These are phyloP conservation scores for Pseudogymnoascus sp. DNA, from an alignment of 2,329 filamentous ascomycete genomes.

Conservation along the genomic window DNA sequence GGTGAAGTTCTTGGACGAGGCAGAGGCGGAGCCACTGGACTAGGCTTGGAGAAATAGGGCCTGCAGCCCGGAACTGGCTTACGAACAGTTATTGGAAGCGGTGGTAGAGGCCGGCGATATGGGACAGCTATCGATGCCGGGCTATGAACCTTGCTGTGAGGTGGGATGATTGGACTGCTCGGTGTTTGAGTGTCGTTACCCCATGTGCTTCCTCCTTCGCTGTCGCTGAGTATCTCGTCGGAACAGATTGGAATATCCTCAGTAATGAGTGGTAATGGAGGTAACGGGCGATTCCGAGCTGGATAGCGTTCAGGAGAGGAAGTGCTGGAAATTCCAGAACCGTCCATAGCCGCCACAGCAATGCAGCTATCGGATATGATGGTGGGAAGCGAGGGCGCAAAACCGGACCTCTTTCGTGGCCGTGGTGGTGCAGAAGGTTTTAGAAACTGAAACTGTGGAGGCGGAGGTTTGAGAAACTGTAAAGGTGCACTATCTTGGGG, in stretches of 20 bases:
- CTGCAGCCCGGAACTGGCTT: background rate
- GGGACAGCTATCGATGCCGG: background rate
- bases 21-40: background rate
- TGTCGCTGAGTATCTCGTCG: background rate
- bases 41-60: background rate
- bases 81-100: background rate
- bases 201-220: background rate
- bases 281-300: background rate
- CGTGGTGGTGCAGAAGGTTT: background rate
- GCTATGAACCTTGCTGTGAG: background rate
- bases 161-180: background rate
- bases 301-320: background rate
- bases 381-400: background rate
- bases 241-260: background rate
- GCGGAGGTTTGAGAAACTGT: background rate
- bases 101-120: background rate
- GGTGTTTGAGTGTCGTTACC: too few relatives aligned
- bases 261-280: background rate
- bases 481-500: background rate
- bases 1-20: background rate
- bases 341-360: background rate
- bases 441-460: conserved; percentile 4
- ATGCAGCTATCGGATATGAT: conserved; percentile 4
- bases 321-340: background rate
- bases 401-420: background rate